Evolutionary conservation across 331 rosid genomes (phyloP), one percentile per base, ranked within the genome.

Genomic region (Pyrus hybrid): DNA sequence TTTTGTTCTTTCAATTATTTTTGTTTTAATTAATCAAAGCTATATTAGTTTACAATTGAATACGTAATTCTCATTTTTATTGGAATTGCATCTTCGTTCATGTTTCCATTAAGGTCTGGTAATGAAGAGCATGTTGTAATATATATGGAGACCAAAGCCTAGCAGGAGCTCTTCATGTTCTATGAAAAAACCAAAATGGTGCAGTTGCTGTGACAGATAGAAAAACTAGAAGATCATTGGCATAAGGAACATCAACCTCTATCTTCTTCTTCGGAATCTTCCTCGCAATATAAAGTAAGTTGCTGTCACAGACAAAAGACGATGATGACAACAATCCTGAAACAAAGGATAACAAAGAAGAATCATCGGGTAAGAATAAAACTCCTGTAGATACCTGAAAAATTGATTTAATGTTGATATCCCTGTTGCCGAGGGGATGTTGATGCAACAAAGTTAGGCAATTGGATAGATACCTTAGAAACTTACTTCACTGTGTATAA

Each of bases 61-160:
- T 63, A 13, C 13, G 14, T 7, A 20, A 21, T 47, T 22, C 51
- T 69, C 26, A 14, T 41, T 71, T 9, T 25, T 6, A 20, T 37
- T 54, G 60, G 51, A n/a, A 58, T 68, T 70, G 56, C 70, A 51
- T 64, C 74, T 72, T 74, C 30, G 62, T 69, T 72, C 56, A 21
- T 73, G n/a, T 53, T 82, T 32, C 61, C 70, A 30, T 65, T 16
- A 84, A 90, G 97, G 79, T 68, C 84, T 72, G 92, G 80, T 63
- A 78, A 74, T 68, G 84, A 79, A 85, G 83, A 86, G 63, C 87
- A 77, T 29, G 77, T 81, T 71, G 82, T 64, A 54, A 72, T 81
- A 91, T 92, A 54, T 78, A 35, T 63, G 87, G 81, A 66, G 76
- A 84, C 84, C 91, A 90, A 79, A 85, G 78, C 76, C 67, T 92